These are phyloP conservation scores for Pseudocercospora musae DNA, from an alignment of 2,329 filamentous ascomycete genomes.

Conservation along the genomic window DNA sequence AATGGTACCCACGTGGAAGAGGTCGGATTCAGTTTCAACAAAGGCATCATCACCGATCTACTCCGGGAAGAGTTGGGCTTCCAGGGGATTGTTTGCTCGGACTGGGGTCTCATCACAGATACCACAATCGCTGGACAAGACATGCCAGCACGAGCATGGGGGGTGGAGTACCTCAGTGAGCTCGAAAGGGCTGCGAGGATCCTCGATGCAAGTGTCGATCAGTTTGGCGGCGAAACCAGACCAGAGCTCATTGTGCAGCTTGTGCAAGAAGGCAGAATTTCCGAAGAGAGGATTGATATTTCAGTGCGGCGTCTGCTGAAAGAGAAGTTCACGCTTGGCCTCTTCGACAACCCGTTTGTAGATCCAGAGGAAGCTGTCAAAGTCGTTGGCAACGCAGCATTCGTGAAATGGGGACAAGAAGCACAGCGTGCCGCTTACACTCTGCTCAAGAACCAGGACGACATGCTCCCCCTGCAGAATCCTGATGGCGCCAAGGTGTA, in stretches of 20 bases:
- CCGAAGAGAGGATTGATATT: conserved; percentile 45
- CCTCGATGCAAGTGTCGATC: conserved; percentile 52
- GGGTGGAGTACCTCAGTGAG: conserved; percentile 46
- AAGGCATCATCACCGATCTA: conserved; percentile 50
- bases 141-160: conserved; percentile 52
- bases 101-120: conserved; percentile 55
- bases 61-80: conserved; percentile 50
- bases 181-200: conserved; percentile 44
- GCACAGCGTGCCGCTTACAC: conserved; percentile 39
- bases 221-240: conserved; percentile 51
- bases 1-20: conserved; percentile 42
- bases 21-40: conserved; percentile 53
- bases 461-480: conserved; percentile 31
- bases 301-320: conserved; percentile 47
- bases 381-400: conserved; percentile 47
- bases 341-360: conserved; percentile 53
- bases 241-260: conserved; percentile 51
- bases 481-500: conserved; percentile 33
- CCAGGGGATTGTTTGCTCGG: conserved; percentile 51
- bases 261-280: conserved; percentile 41
- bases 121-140: conserved; percentile 42
- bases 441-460: conserved; percentile 37
- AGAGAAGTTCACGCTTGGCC: conserved; percentile 52
- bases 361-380: conserved; percentile 43
- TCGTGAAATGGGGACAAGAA: conserved; percentile 38